Evolutionary conservation across 805 yeast species (phyloP).

Genomic region (Nakazawaea populi): DNA sequence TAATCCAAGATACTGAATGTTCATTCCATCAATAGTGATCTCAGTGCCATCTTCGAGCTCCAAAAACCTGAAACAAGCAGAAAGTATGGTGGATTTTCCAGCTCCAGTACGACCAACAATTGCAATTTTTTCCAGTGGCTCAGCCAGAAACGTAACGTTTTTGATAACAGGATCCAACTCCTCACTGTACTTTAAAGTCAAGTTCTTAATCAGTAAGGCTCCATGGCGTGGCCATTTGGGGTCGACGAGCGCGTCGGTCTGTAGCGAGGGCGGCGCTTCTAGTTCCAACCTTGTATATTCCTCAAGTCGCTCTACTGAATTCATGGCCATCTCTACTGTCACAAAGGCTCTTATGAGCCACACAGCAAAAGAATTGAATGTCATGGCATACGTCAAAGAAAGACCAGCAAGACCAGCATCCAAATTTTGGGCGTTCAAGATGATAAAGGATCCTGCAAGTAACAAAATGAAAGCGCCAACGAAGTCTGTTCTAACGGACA

Average conservation of each 20-base stretch:
- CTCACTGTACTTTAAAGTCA: slow-evolving; percentile 67
- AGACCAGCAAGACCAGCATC: slow-evolving; percentile 83
- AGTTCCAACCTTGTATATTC: slow-evolving; percentile 64
- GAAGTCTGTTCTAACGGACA: slow-evolving; percentile 79
- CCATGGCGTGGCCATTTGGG: slow-evolving; percentile 59
- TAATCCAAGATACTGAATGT: slow-evolving; percentile 55
- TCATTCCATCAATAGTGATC: slow-evolving; percentile 55
- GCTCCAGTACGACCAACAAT: slow-evolving; percentile 91
- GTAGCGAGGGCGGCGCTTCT: slow-evolving; percentile 68
- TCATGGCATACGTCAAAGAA: slow-evolving; percentile 77
- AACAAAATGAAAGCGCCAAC: slow-evolving; percentile 76
- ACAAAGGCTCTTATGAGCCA: slow-evolving; percentile 95
- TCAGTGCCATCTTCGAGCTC: slow-evolving; percentile 54
- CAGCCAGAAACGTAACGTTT: slow-evolving; percentile 47
- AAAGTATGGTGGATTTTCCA: slow-evolving; percentile 69
- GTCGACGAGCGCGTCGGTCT: slow-evolving; percentile 23
- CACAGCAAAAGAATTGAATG: slow-evolving; percentile 76
- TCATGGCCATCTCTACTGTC: slow-evolving; percentile 87
- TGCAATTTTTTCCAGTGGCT: slow-evolving; percentile 71
- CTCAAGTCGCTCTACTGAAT: slow-evolving; percentile 81
- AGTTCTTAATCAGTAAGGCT: slow-evolving; percentile 49
- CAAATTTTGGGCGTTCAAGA: slow-evolving; percentile 54
- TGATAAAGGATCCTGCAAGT: slow-evolving; percentile 63
- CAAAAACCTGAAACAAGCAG: slow-evolving; percentile 69
- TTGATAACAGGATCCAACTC: slow-evolving; percentile 65